A percentile compares a stretch with the other conserved stretches of the same genome.
Evolutionary conservation across 371 early-diverging fungal genomes (phyloP).

Genomic region (Mucor irregularis): DNA sequence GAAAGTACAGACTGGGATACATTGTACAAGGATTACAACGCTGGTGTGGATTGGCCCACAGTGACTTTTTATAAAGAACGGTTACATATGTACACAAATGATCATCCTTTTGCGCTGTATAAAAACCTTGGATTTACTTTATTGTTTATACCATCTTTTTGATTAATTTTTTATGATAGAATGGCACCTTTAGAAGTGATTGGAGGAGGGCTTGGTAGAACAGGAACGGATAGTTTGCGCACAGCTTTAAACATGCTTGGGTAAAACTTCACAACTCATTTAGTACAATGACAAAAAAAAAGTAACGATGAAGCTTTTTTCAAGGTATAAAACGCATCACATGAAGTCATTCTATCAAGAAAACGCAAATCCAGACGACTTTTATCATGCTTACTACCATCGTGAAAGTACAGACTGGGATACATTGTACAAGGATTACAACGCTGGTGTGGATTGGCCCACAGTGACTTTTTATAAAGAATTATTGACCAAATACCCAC

Average conservation of each 20-base stretch:
- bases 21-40: constrained; percentile 16
- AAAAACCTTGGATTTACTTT: too few species aligned
- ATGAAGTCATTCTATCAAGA: constrained; percentile 4
- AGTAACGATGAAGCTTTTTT: too few species aligned
- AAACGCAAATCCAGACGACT: constrained; percentile 1
- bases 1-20: constrained; percentile 18
- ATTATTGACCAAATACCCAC: constrained; percentile 22
- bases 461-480: constrained; percentile 12
- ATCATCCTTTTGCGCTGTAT: too few species aligned
- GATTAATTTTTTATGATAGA: too few species aligned
- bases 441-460: constrained; percentile 27
- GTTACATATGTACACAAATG: too few species aligned
- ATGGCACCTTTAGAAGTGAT: constrained; percentile 16
- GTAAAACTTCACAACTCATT: constrained; percentile 3
- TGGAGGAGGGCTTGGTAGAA: constrained; percentile 14
- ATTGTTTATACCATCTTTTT: too few species aligned
- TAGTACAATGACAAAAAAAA: too few species aligned
- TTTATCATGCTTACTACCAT: constrained; percentile 5
- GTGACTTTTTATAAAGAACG: constrained; percentile 9
- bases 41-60: constrained; percentile 26
- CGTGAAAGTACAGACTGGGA: constrained; percentile 19
- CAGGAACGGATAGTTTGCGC: constrained; percentile 15
- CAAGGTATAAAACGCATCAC: constrained; percentile 21
- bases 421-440: constrained; percentile 10
- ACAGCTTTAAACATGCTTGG: constrained; percentile 17